Base-by-base conservation (phyloP, 257 asterid genomes). In the Scutellaria baicalensis region DNA sequence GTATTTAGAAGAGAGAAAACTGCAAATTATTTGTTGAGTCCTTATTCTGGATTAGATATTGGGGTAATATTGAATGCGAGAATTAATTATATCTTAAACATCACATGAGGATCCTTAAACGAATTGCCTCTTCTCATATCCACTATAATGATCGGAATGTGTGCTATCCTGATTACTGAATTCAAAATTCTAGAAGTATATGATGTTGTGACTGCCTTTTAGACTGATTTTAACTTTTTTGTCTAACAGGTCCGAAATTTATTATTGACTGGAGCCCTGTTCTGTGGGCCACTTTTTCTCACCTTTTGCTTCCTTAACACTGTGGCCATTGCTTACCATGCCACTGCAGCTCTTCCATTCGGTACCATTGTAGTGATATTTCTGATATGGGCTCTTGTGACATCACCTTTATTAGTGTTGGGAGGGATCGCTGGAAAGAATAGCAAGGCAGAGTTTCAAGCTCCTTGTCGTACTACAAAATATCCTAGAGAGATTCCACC, bases 351-450 rank as follows among this genome's bases (percentile, higher is more conserved):
- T 58, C 82, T 91, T 60, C 97, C 97, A 20, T 88, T 91, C 54
- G 97, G 97, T 66, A 90, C 97, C 33, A 90, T 90, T 66, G 89
- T 88, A 75, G 94, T 88, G 36, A 88, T 90, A 20, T 81, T 88
- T 77, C 89, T 91, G 59, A 91, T 88, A 70, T 91, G 97, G 96
- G 89, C 97, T 57, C 90, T 91, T 27, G 88, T 91, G 47, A 88
- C 97, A 12, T 88, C 97, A 44, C 97, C 97, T 50, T 75, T 89
- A 70, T 69, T 89, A 11, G 92, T 89, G 16, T 73, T 87, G 79
- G 96, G 96, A 43, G 96, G 94, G 42, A 87, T 89, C 69, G 92
- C 94, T 0, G 96, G 96, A 67, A 89, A 89, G 80, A 89, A 89
- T 75, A 87, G 96, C 73, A 87, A 84, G 61, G 87, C 90, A 8